phyloP scores from a whole-genome alignment of 192 early-diverging fungal genomes.

The Backusella liffmaniae region DNA sequence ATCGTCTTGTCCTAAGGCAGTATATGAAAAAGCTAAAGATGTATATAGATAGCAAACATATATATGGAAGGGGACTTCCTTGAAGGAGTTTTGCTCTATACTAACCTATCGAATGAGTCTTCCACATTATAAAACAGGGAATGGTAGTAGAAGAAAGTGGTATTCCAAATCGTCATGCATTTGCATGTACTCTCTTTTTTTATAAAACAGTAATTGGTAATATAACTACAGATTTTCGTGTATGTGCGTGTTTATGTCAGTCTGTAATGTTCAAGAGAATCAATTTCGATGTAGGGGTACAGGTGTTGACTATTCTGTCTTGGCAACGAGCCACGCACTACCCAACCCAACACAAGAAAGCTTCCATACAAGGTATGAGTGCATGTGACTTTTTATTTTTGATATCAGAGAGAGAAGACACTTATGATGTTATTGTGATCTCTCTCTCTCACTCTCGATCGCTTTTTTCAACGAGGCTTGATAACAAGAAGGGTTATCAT shows the following conservation, averaged over 20 bases:
- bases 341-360: conserved; percentile 65
- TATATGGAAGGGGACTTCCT: background rate
- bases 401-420: background rate
- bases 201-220: background rate
- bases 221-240: background rate
- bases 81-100: background rate
- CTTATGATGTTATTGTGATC: background rate
- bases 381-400: background rate
- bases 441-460: no score
- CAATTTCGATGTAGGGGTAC: conserved; percentile 61
- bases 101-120: background rate
- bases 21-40: background rate
- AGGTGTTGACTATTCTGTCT: conserved; percentile 90
- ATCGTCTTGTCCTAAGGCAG: no score
- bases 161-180: background rate
- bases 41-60: background rate
- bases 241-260: background rate
- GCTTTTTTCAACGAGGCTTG: no score
- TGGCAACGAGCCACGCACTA: conserved; percentile 82
- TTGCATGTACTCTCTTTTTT: background rate
- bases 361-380: conserved; percentile 65
- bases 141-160: background rate
- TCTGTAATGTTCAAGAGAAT: conserved; percentile 40
- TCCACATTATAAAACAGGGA: background rate
- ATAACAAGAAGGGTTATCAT: no score